Evolutionary conservation across 495 filamentous ascomycete species (phyloP).

Genomic region (Hypoxylon subgilvum): DNA sequence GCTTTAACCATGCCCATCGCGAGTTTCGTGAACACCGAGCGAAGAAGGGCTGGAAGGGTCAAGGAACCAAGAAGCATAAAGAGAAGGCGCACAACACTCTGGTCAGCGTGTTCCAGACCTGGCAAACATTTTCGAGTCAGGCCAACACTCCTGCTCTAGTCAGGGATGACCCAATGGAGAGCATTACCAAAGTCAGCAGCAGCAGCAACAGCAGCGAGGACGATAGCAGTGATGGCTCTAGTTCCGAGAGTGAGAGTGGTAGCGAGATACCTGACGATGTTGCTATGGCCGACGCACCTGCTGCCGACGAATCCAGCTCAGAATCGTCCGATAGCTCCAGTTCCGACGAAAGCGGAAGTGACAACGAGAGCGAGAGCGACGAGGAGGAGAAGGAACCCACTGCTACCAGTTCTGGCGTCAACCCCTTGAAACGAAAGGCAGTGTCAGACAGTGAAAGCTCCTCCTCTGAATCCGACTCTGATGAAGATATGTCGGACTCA

Average conservation of each 20-base stretch:
- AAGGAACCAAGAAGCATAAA: conserved; percentile 33
- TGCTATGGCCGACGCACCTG: conserved; percentile 63
- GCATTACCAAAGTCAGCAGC: conserved; percentile 49
- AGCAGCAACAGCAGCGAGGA: conserved; percentile 49
- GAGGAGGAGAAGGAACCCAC: conserved; percentile 57
- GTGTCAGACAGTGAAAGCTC: conserved; percentile 55
- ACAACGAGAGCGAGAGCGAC: conserved; percentile 47
- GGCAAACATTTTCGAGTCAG: conserved; percentile 49
- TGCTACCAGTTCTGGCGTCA: conserved; percentile 34
- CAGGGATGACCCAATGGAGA: conserved; percentile 37
- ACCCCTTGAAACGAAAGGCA: conserved; percentile 70
- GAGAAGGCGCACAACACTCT: conserved; percentile 48
- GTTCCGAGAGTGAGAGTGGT: conserved; percentile 48
- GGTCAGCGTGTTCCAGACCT: conserved; percentile 52
- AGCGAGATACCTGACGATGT: conserved; percentile 56
- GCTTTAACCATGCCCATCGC: conserved; percentile 63
- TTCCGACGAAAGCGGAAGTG: conserved; percentile 57
- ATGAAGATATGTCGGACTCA: conserved; percentile 40
- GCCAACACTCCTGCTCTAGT: conserved; percentile 39
- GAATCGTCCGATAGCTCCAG: conserved; percentile 55
- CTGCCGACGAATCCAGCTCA: conserved; percentile 45
- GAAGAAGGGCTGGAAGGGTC: conserved; percentile 52
- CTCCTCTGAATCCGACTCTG: conserved; percentile 50
- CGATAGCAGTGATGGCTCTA: conserved; percentile 41
- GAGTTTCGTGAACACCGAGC: conserved; percentile 65